phyloP scores from a whole-genome alignment of 2,329 filamentous ascomycete genomes.

The Aspergillus vadensis region DNA sequence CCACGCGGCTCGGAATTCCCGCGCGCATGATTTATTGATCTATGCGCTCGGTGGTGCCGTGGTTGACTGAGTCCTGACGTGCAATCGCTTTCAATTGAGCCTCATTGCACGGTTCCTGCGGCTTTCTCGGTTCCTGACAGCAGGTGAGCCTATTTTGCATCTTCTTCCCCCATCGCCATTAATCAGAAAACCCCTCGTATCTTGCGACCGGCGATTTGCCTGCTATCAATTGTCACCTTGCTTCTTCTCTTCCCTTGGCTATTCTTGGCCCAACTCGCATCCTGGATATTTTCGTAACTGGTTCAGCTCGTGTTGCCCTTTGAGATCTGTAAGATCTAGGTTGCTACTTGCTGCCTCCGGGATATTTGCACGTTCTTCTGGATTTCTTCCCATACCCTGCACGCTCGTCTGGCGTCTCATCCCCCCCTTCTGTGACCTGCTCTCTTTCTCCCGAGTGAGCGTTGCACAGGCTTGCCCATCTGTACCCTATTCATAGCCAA shows the following conservation, averaged over 20 bases:
- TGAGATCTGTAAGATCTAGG: not conserved
- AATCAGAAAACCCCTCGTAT: not conserved
- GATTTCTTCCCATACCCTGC: not conserved
- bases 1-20: not conserved
- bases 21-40: conserved; percentile 5
- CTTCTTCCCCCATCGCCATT: not conserved
- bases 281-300: not conserved
- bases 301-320: not conserved
- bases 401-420: not conserved
- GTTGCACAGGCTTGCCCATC: not conserved
- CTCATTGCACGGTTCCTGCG: conserved; percentile 8
- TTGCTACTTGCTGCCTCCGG: not conserved
- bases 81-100: conserved; percentile 6
- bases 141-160: conserved; percentile 10
- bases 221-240: not conserved
- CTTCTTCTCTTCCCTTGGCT: not conserved
- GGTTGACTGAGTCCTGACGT: conserved; percentile 4
- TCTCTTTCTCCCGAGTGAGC: not conserved
- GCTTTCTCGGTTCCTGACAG: conserved; percentile 7
- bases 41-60: conserved; percentile 7
- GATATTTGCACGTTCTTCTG: not conserved
- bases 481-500: not conserved
- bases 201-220: not conserved
- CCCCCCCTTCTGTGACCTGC: not conserved
- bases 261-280: not conserved